A percentile compares a stretch with the other conserved stretches of the same genome.
These are phyloP conservation scores for Coemansia sp. DNA, from an alignment of 192 early-diverging fungal genomes.

Conservation along the genomic window DNA sequence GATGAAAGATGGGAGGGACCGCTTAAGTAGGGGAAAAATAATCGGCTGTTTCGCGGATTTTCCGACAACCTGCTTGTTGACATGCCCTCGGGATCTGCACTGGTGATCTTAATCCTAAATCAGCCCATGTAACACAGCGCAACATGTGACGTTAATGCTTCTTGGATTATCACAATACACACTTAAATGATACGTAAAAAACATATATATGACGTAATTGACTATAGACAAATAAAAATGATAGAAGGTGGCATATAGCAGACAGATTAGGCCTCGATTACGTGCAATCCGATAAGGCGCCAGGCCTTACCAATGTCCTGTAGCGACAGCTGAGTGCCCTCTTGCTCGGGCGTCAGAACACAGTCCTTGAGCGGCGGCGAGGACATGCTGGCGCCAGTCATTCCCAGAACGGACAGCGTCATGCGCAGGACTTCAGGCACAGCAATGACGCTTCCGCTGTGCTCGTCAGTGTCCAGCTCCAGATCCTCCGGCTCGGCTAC, in stretches of 20 bases:
- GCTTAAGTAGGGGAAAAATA: background rate
- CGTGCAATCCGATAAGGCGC: constrained; percentile 52
- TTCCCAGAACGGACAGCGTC: constrained; percentile 53
- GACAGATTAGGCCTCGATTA: constrained; percentile 36
- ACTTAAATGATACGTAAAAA: too few species aligned
- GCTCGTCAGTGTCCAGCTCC: constrained; percentile 46
- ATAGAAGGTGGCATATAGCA: background rate
- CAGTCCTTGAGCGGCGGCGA: constrained; percentile 25
- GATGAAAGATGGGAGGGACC: constrained; percentile 6
- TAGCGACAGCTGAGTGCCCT: constrained; percentile 36
- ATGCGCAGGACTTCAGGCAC: constrained; percentile 54
- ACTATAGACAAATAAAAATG: constrained; percentile 3
- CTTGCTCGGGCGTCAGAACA: constrained; percentile 42
- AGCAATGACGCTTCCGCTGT: constrained; percentile 50
- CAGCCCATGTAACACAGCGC: background rate
- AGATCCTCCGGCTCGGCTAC: constrained; percentile 46
- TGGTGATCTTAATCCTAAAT: background rate
- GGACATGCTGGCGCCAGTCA: constrained; percentile 17
- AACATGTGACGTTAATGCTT: background rate
- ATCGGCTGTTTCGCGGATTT: background rate
- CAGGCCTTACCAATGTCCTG: constrained; percentile 45
- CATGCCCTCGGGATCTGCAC: background rate
- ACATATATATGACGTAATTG: too few species aligned
- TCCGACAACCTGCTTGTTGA: background rate
- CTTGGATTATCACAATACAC: too few species aligned